Base-by-base conservation (phyloP, 345 rosid genomes). In the Mangifera indica region DNA sequence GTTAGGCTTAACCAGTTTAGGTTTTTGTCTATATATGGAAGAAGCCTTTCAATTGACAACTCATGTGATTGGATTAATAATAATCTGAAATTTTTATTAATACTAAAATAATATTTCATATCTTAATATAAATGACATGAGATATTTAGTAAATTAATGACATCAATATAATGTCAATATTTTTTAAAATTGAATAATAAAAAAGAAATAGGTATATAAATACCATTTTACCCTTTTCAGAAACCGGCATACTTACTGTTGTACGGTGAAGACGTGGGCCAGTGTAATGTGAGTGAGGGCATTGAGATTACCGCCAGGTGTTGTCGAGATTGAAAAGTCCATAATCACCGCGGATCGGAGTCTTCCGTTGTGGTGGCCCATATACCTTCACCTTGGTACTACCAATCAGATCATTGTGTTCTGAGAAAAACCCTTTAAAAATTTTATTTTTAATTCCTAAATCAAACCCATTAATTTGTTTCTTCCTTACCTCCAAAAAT, bases 221-320 rank as follows among this genome's bases (percentile, higher is more conserved):
- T 25, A 66, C 67, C 46, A 29, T 21, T 10, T 26, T 5, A 65
- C 24, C 52, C 32, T 29, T 48, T 61, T 9, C 22, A 24, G 66
- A 32, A 25, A 10, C n/a, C 1, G 37, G 72, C 37, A 26, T 24
- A 63, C n/a, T n/a, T n/a, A n/a, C 58, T 14, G 68, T 54, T 21
- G 78, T 25, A 62, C 63, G 69, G 64, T 54, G 69, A 53, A 54
- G 69, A 69, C 69, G 73, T 42, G 32, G 63, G 18, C 64, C 40
- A 2, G 3, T 26, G 2, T 34, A 15, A 32, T 32, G 25, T 42
- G 3, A 54, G 22, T 42, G 14, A 45, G 22, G 14, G 52, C 68
- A 67, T 52, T 21, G 44, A 51, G 21, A 0, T 45, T 20, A 67
- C 63, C 67, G 69, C 67, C 77, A 67, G 72, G 72, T 74, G 77